A percentile compares a stretch with the other conserved stretches of the same genome.
Conservation (phyloP, 371 early-diverging fungal genomes). For the Nosema muscidifuracis region DNA sequence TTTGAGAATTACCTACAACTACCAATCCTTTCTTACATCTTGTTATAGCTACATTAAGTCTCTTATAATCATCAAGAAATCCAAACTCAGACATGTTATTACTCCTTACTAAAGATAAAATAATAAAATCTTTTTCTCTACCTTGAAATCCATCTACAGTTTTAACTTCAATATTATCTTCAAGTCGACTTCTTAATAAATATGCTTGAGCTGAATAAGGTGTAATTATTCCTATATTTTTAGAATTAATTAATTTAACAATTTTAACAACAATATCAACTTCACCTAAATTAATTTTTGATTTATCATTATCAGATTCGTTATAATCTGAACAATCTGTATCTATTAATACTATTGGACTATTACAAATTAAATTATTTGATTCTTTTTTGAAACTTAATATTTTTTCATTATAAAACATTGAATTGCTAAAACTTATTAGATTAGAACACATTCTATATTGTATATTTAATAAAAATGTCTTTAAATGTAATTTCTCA, state of each 20-base stretch:
- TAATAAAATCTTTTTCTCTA: constrained; percentile 78
- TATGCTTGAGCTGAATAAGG: constrained; percentile 55
- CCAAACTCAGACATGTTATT: constrained; percentile 70
- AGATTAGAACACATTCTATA: constrained; percentile 57
- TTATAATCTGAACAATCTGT: constrained; percentile 27
- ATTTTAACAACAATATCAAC: constrained; percentile 13
- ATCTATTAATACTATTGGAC: constrained; percentile 47
- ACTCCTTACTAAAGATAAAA: constrained; percentile 80
- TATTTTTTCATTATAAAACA: constrained; percentile 54
- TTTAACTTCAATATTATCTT: constrained; percentile 72
- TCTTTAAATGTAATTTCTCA: constrained; percentile 22
- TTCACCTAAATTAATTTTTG: constrained; percentile 29
- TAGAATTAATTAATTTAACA: constrained; percentile 7
- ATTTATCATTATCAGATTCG: constrained; percentile 11
- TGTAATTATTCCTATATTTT: constrained; percentile 54
- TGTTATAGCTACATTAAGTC: constrained; percentile 87
- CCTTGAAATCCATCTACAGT: constrained; percentile 98
- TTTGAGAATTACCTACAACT: constrained; percentile 71
- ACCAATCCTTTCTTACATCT: constrained; percentile 78
- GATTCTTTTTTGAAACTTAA: constrained; percentile 23
- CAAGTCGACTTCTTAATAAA: background rate
- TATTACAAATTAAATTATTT: constrained; percentile 3
- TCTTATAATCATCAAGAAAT: constrained; percentile 76
- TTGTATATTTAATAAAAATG: constrained; percentile 53
- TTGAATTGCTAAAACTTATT: constrained; percentile 32